These are phyloP conservation scores for Lasiodiplodia sp. DNA, from an alignment of 2,329 filamentous ascomycete species.

Conservation along the genomic window DNA sequence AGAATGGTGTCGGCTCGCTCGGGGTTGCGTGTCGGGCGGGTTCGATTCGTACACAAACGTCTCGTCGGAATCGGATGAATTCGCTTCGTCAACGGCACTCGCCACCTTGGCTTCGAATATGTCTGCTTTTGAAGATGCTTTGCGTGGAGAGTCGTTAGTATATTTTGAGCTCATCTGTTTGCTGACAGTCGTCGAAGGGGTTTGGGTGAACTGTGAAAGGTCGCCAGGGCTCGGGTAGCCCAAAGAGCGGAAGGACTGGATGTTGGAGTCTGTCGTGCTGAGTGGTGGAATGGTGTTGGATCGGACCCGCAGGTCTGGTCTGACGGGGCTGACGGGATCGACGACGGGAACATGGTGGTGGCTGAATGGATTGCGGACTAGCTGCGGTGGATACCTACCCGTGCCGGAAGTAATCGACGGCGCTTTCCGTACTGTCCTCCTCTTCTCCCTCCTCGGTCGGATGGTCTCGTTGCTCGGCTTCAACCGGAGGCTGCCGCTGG, in stretches of 20 bases:
- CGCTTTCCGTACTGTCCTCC: constrained; percentile 77
- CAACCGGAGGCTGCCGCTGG: constrained; percentile 76
- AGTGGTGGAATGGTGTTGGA: constrained; percentile 34
- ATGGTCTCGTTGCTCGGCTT: constrained; percentile 97
- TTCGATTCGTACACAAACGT: constrained; percentile 99
- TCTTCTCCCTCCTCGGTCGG: constrained; percentile 91
- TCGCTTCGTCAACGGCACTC: constrained; percentile 92
- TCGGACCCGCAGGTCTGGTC: constrained; percentile 38
- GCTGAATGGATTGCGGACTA: constrained; percentile 41
- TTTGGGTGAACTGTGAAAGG: constrained; percentile 15
- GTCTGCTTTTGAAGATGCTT: constrained; percentile 93
- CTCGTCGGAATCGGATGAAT: constrained; percentile 96
- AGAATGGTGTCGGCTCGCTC: constrained; percentile 77
- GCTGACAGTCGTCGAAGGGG: constrained; percentile 21
- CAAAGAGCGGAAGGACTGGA: constrained; percentile 13
- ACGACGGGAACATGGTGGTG: constrained; percentile 34
- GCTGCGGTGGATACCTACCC: constrained; percentile 63
- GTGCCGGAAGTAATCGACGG: constrained; percentile 73
- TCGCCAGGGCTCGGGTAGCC: constrained; percentile 14
- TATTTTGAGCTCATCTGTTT: constrained; percentile 32
- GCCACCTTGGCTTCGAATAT: constrained; percentile 98
- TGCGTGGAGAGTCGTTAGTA: constrained; percentile 47
- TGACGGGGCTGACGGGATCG: constrained; percentile 26
- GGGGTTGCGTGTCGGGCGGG: constrained; percentile 68
- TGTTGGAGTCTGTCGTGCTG: constrained; percentile 6